A percentile compares a stretch with the other conserved stretches of the same genome.
Conservation (phyloP, 2,329 filamentous ascomycete genomes). For the Aureobasidium leucospermi region DNA sequence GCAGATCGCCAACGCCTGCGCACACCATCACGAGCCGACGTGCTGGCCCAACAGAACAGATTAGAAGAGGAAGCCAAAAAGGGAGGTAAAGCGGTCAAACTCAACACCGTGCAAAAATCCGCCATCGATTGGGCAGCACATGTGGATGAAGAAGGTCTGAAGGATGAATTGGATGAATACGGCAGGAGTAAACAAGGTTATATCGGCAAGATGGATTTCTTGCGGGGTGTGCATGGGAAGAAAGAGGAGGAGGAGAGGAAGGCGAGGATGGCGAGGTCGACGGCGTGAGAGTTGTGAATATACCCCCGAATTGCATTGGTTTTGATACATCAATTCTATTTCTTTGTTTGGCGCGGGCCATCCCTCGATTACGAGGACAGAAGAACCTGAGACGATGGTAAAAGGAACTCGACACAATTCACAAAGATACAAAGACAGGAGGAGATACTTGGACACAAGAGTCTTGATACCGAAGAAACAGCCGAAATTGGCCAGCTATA, state of each 20-base stretch:
- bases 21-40: conserved; percentile 25
- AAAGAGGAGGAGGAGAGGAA: conserved; percentile 49
- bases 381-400: too few relatives aligned
- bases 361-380: too few relatives aligned
- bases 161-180: conserved; percentile 54
- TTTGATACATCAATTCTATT: too few relatives aligned
- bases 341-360: too few relatives aligned
- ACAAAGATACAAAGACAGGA: too few relatives aligned
- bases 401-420: too few relatives aligned
- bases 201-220: conserved; percentile 54
- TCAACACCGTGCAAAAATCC: conserved; percentile 61
- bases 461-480: too few relatives aligned
- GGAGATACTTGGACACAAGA: too few relatives aligned
- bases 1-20: conserved; percentile 36
- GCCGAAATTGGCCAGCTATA: too few relatives aligned
- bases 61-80: conserved; percentile 26
- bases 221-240: conserved; percentile 50
- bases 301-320: too few relatives aligned
- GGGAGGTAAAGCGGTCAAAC: conserved; percentile 45
- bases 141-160: conserved; percentile 54
- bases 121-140: conserved; percentile 59
- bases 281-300: background rate
- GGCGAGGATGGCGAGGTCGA: conserved; percentile 30
- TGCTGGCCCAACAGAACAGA: conserved; percentile 26
- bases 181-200: conserved; percentile 57